Evolutionary conservation across 192 early-diverging fungal species (phyloP).

Genomic region (Coemansia sp.): DNA sequence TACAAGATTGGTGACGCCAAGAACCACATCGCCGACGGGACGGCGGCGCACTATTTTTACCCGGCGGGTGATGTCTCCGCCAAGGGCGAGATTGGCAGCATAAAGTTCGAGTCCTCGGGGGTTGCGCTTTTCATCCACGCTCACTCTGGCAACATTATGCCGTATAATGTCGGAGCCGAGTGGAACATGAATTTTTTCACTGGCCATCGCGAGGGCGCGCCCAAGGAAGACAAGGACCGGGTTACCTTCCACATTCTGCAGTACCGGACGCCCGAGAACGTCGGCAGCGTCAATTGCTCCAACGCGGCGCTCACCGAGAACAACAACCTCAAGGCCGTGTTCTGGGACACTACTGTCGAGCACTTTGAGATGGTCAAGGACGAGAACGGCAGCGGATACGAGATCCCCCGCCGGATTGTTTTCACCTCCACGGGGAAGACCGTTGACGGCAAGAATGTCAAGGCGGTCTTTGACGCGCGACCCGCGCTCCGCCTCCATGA

Average conservation of each 20-base stretch:
- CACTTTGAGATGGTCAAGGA: slow-evolving; percentile 61
- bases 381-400: slow-evolving; percentile 85
- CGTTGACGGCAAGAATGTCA: slow-evolving; percentile 65
- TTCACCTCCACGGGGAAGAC: slow-evolving; percentile 85
- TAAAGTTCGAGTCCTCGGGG: slow-evolving; percentile 64
- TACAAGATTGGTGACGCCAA: slow-evolving; percentile 88
- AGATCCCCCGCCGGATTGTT: slow-evolving; percentile 72
- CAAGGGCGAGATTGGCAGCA: slow-evolving; percentile 72
- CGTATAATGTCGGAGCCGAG: slow-evolving; percentile 78
- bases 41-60: slow-evolving; percentile 81
- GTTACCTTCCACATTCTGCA: slow-evolving; percentile 64
- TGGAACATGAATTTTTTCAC: slow-evolving; percentile 91
- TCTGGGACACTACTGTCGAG: slow-evolving; percentile 73
- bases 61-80: slow-evolving; percentile 76
- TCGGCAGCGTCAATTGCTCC: slow-evolving; percentile 69
- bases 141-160: slow-evolving; percentile 78
- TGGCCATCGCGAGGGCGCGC: slow-evolving; percentile 61
- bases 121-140: slow-evolving; percentile 83
- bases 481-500: slow-evolving; percentile 72
- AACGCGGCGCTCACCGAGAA: slow-evolving; percentile 75
- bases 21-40: slow-evolving; percentile 68
- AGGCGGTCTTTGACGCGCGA: slow-evolving; percentile 65
- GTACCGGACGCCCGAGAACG: slow-evolving; percentile 76
- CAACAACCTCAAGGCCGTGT: slow-evolving; percentile 71
- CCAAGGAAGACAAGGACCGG: slow-evolving; percentile 57